A percentile compares a stretch with the other conserved stretches of the same genome.
phyloP scores from a whole-genome alignment of 352 stramenopile species.

The Saprolegnia parasitica region DNA sequence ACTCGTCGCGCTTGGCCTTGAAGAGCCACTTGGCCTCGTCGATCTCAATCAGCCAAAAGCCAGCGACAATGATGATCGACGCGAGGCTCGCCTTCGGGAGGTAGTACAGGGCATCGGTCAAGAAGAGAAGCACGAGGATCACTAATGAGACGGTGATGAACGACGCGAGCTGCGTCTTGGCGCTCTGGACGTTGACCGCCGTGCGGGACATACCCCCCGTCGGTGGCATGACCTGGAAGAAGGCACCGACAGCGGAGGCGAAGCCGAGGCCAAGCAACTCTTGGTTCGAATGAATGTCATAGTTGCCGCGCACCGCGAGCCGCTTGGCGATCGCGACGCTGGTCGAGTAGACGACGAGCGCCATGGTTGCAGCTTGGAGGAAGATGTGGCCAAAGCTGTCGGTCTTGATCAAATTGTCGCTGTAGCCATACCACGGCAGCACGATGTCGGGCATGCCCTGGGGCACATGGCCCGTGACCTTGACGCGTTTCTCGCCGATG shows the following conservation, averaged over 20 bases:
- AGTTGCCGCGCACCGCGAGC: conserved; percentile 73
- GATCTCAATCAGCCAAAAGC: conserved; percentile 84
- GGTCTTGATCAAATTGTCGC: conserved; percentile 43
- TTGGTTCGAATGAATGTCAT: conserved; percentile 76
- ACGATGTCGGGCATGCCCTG: conserved; percentile 52
- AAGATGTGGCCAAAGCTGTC: conserved; percentile 56
- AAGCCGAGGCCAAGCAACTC: conserved; percentile 90
- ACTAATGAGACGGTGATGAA: conserved; percentile 87
- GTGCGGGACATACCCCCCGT: conserved; percentile 87
- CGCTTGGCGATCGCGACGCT: conserved; percentile 86
- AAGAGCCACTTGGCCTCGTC: conserved; percentile 82
- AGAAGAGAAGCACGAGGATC: conserved; percentile 81
- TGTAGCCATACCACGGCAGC: conserved; percentile 45
- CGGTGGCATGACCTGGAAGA: conserved; percentile 89
- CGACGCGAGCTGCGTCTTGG: conserved; percentile 79
- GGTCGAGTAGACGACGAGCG: conserved; percentile 91
- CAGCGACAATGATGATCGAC: conserved; percentile 87
- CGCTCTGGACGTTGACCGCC: conserved; percentile 88
- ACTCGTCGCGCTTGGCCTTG: conserved; percentile 47
- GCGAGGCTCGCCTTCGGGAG: conserved; percentile 83
- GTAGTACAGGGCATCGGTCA: conserved; percentile 86
- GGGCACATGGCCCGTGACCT: conserved; percentile 74
- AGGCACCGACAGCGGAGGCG: conserved; percentile 79
- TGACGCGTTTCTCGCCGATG: conserved; percentile 60
- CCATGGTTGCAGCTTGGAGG: conserved; percentile 70